Base-by-base conservation (phyloP, 306 rosid genomes). In the Citrullus mucosospermus region DNA sequence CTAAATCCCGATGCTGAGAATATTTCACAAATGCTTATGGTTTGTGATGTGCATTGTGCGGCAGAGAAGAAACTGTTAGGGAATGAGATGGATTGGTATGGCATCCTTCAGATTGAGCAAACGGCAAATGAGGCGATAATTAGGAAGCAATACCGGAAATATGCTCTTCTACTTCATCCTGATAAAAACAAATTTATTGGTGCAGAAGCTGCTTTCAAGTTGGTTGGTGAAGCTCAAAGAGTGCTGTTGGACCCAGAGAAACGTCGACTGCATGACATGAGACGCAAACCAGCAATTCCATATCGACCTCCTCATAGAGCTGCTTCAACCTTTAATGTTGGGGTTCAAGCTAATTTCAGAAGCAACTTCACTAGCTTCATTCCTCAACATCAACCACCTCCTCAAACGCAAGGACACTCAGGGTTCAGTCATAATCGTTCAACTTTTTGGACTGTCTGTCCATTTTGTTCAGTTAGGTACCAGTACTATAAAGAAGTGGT, bases 191-290 rank as follows among this genome's bases (percentile, higher is more conserved):
- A 92, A 76, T 95, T 88, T 83, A 39, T 91, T 18, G 99, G 99
- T 78, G 97, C 97, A 36, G 97, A 95, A 84, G 91, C 97, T 83
- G 99, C 97, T 72, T 95, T 95, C 81, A 92, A 91, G 93, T 87
- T 95, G 81, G 88, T 95, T 51, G 93, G 93, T 41, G 97, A 95
- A 84, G 97, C 99, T 63, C 97, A 92, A 65, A 88, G 89, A 80
- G 83, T 91, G 50, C 97, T 95, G 84, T 84, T 92, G 78, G 97
- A 95, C 83, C 83, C 78, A 78, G 90, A 81, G 3, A 95, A 88
- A 77, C 96, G 99, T 9, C 22, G 77, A 73, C 1, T 62, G 41
- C 84, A 88, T 88, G 96, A 92, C 86, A 76, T 83, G 79, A 91
- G 34, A 80, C 85, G 81, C 78, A 85, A 65, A 85, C 63, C 83